Percentiles rank a stretch among this genome's conserved stretches.
phyloP scores from a whole-genome alignment of 2,329 filamentous ascomycete genomes.

The Chaetomium globosum region DNA sequence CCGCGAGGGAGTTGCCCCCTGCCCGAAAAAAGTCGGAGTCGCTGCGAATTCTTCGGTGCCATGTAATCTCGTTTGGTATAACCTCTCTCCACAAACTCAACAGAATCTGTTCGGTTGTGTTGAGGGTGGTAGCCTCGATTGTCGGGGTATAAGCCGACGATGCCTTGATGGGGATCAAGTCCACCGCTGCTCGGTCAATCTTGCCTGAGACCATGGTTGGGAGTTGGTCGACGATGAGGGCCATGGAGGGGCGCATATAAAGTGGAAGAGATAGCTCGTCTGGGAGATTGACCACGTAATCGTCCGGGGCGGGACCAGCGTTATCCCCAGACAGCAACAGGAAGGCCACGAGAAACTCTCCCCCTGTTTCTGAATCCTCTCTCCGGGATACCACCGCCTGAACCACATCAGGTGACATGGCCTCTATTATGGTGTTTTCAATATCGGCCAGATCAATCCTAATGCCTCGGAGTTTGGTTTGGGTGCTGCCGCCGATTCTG shows the following conservation, averaged over 20 bases:
- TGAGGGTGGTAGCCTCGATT: background rate
- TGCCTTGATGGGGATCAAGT: slow-evolving; percentile 27
- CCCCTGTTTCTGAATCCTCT: background rate
- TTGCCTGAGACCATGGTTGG: slow-evolving; percentile 42
- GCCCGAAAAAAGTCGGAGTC: slow-evolving; percentile 47
- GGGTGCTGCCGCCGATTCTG: slow-evolving; percentile 49
- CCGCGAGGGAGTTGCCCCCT: slow-evolving; percentile 48
- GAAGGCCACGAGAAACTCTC: slow-evolving; percentile 38
- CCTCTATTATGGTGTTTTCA: slow-evolving; percentile 31
- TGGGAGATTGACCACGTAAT: background rate
- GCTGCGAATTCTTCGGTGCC: slow-evolving; percentile 26
- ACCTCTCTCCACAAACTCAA: slow-evolving; percentile 30
- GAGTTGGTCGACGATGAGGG: slow-evolving; percentile 38
- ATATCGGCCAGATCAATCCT: slow-evolving; percentile 48
- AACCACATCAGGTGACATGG: slow-evolving; percentile 16
- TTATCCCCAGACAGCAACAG: slow-evolving; percentile 34
- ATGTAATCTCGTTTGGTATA: slow-evolving; percentile 34
- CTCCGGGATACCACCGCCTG: background rate
- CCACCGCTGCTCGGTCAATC: slow-evolving; percentile 40
- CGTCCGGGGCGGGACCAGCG: background rate
- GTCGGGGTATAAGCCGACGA: too few relatives aligned
- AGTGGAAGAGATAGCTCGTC: slow-evolving; percentile 38
- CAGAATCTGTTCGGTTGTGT: background rate
- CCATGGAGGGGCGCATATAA: slow-evolving; percentile 43
- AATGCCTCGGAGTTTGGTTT: slow-evolving; percentile 58